Conservation (phyloP, 2,329 filamentous ascomycete species). For the Spiromastix sp. region DNA sequence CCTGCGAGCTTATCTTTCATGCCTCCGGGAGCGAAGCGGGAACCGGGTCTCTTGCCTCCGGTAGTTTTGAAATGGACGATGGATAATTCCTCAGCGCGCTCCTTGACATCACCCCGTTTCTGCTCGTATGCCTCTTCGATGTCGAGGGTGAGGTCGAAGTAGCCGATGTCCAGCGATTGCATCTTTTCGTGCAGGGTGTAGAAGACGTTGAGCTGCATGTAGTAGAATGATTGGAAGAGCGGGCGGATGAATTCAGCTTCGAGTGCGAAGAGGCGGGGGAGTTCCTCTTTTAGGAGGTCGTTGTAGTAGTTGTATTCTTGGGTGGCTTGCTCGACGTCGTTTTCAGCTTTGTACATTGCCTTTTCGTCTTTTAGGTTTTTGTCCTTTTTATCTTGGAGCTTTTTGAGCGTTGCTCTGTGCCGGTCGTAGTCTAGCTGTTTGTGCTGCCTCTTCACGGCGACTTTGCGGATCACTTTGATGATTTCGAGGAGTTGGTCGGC, state of each 20-base stretch:
- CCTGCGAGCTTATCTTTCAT: conserved; percentile 28
- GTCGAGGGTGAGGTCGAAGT: conserved; percentile 86
- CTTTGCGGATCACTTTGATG: conserved; percentile 90
- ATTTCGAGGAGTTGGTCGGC: conserved; percentile 90
- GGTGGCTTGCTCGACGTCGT: conserved; percentile 79
- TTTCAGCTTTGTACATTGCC: conserved; percentile 89
- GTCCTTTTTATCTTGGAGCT: conserved; percentile 95
- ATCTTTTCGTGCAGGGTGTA: conserved; percentile 97
- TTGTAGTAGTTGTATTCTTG: conserved; percentile 99
- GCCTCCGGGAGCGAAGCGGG: conserved; percentile 19
- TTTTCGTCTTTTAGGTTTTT: conserved; percentile 95
- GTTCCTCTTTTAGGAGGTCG: conserved; percentile 87
- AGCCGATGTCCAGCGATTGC: conserved; percentile 94
- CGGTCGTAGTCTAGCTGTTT: conserved; percentile 96
- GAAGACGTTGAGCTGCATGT: conserved; percentile 99
- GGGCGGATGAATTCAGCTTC: conserved; percentile 94
- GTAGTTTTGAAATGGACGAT: conserved; percentile 91
- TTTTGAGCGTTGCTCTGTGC: conserved; percentile 73
- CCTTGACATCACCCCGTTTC: conserved; percentile 82
- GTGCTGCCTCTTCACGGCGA: conserved; percentile 80
- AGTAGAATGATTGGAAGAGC: conserved; percentile 98
- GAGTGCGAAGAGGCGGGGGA: conserved; percentile 80
- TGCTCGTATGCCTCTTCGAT: conserved; percentile 83
- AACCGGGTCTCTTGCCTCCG: conserved; percentile 42
- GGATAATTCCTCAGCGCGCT: conserved; percentile 71